These are phyloP conservation scores for Hymenoscyphus salicellus DNA, from an alignment of 2,329 filamentous ascomycete species.

Conservation along the genomic window DNA sequence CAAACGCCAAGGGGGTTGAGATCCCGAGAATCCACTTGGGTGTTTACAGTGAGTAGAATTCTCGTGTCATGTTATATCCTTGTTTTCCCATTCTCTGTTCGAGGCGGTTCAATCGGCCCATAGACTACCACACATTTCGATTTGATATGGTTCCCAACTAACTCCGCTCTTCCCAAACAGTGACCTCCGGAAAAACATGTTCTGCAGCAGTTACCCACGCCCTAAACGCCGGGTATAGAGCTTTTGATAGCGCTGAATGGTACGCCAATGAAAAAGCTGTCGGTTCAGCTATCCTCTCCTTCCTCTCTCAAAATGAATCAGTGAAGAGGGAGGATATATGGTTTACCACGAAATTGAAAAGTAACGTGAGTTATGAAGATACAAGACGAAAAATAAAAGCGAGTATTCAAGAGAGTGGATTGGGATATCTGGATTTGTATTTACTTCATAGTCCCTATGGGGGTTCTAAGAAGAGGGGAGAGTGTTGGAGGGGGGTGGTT, in stretches of 20 bases:
- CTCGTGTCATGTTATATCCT: no score
- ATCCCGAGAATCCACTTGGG: slow-evolving; percentile 74
- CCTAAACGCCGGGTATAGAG: slow-evolving; percentile 52
- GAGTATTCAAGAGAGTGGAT: slow-evolving; percentile 61
- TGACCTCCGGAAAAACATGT: slow-evolving; percentile 63
- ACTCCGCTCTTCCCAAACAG: no score
- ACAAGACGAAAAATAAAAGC: slow-evolving; percentile 64
- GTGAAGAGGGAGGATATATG: slow-evolving; percentile 68
- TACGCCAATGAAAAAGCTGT: slow-evolving; percentile 69
- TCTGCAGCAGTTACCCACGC: slow-evolving; percentile 48
- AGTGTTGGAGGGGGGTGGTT: slow-evolving; percentile 73
- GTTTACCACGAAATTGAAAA: slow-evolving; percentile 76
- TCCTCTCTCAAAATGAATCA: slow-evolving; percentile 48
- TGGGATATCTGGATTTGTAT: slow-evolving; percentile 78
- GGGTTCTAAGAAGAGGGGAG: slow-evolving; percentile 59
- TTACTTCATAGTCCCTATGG: slow-evolving; percentile 78
- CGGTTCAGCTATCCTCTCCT: slow-evolving; percentile 61
- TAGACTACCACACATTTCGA: no score
- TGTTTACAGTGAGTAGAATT: slow-evolving; percentile 50
- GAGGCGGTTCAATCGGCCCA: no score
- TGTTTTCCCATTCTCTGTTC: no score
- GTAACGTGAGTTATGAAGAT: slow-evolving; percentile 59
- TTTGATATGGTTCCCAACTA: no score
- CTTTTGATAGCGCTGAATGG: slow-evolving; percentile 53
- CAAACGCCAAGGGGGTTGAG: slow-evolving; percentile 54